These are phyloP conservation scores for Mycena venus DNA, from an alignment of 768 basidiomycete genomes.

Conservation along the genomic window DNA sequence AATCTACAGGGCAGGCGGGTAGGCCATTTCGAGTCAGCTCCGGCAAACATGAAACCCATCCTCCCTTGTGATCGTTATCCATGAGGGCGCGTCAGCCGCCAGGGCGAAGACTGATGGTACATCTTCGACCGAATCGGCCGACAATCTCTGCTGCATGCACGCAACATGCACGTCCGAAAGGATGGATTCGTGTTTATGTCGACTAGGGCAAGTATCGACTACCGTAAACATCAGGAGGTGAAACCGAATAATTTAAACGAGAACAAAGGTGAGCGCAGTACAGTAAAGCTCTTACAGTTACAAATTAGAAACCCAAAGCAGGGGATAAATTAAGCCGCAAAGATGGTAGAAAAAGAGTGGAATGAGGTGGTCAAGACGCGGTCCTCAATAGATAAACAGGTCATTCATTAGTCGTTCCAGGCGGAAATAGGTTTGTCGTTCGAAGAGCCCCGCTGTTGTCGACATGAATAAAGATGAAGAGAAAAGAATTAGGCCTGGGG, in stretches of 20 bases:
- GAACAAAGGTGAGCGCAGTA: not conserved
- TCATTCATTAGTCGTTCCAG: slow-evolving; percentile 1
- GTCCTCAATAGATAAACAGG: not conserved
- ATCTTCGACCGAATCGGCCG: too few species aligned
- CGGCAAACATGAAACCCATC: too few species aligned
- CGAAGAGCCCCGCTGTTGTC: not conserved
- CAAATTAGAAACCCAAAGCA: not conserved
- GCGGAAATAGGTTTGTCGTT: not conserved
- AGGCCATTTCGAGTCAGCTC: too few species aligned
- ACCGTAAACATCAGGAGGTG: not conserved
- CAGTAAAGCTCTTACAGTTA: not conserved
- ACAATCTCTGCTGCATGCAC: too few species aligned
- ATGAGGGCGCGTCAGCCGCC: too few species aligned
- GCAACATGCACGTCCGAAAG: not conserved
- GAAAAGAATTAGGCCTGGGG: not conserved
- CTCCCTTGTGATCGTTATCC: too few species aligned
- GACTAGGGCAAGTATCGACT: not conserved
- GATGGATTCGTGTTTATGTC: not conserved
- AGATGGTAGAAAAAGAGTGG: not conserved
- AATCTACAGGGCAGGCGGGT: too few species aligned
- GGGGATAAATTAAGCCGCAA: slow-evolving; percentile 9
- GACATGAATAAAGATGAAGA: not conserved
- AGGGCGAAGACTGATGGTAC: too few species aligned
- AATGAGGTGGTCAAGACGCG: not conserved
- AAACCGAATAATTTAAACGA: not conserved